phyloP scores from a whole-genome alignment of 2,329 filamentous ascomycete genomes.

The Elsinoe perseae region DNA sequence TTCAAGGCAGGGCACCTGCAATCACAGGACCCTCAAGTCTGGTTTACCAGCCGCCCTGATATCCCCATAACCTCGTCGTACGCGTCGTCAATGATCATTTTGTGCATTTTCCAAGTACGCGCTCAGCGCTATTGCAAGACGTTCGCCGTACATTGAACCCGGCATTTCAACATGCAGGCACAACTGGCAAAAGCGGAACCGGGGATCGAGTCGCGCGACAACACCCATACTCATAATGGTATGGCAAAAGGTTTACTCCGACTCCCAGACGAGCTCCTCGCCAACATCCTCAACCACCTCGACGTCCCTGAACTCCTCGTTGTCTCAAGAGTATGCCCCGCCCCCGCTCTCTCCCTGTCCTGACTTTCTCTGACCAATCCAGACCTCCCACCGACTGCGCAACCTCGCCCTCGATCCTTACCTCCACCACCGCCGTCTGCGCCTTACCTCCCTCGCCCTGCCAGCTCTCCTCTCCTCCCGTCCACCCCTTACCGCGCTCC shows the following conservation, averaged over 20 bases:
- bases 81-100: not conserved
- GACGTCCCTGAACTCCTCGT: conserved; percentile 41
- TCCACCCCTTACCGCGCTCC: conserved; percentile 51
- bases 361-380: conserved; percentile 14
- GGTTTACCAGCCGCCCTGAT: not conserved
- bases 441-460: conserved; percentile 48
- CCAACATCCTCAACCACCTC: conserved; percentile 38
- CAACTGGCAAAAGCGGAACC: not conserved
- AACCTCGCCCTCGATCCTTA: conserved; percentile 56
- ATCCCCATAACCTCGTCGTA: not conserved
- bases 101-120: not conserved
- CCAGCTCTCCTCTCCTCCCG: conserved; percentile 50
- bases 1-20: conserved; percentile 10
- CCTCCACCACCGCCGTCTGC: conserved; percentile 56
- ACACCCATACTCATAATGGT: not conserved
- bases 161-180: not conserved
- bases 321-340: conserved; percentile 33
- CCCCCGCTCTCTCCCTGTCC: not conserved
- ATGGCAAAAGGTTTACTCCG: not conserved
- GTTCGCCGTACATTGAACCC: conserved; percentile 1
- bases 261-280: conserved; percentile 39
- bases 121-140: conserved; percentile 8
- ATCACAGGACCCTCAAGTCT: conserved; percentile 7
- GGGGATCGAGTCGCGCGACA: not conserved
- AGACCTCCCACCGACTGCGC: conserved; percentile 58